Evolutionary conservation across 139 green algal genomes (phyloP), one percentile per base, ranked within the genome.

Genomic region (Gonium pectorale): DNA sequence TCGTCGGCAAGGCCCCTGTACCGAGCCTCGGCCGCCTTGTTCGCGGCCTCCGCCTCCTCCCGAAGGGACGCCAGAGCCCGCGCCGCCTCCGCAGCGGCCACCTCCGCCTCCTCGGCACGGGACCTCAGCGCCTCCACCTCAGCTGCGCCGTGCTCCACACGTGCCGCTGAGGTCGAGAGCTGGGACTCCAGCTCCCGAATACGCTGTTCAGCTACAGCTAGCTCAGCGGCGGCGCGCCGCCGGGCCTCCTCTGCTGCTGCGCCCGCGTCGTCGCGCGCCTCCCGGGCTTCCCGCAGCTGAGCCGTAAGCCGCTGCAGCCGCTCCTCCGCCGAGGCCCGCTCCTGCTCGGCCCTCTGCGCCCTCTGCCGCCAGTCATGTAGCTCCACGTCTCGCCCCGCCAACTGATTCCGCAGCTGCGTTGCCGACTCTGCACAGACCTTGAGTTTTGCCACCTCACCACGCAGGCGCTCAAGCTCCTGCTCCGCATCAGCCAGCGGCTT

Each of bases 301-400:
- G 40, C 77, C 62, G 63, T 59, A 11, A 74, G 64, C 74, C 62
- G 46, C 67, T 71, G 68, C 77, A 89, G 60, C 46, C 73, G 69
- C 33, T 79, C 79, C 29, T 71, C 67, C 8, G 43, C 31, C 13
- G 70, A 38, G 17, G 11, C 41, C 8, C 74, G 68, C 68, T 85
- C 52, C n/a, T 67, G 67, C 54, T 86, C 59, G 21, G 90, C 79
- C 3, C 51, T 54, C 33, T 77, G 59, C 51, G 79, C 54, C 5
- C 80, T 37, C 80, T 92, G 81, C 26, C 83, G 38, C 8, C 60
- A 52, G 49, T 83, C 85, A n/a, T 78, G 71, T 62, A 89, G 64
- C 69, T 89, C 85, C 3, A 64, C 71, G 41, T 86, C 68, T 0
- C 68, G 60, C 29, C 49, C 68, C 68, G 60, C 70, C 31, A 83